Evolutionary conservation across 306 rosid genomes (phyloP), one percentile per base, ranked within the genome.

Genomic region (Cotoneaster glaucophyllus): DNA sequence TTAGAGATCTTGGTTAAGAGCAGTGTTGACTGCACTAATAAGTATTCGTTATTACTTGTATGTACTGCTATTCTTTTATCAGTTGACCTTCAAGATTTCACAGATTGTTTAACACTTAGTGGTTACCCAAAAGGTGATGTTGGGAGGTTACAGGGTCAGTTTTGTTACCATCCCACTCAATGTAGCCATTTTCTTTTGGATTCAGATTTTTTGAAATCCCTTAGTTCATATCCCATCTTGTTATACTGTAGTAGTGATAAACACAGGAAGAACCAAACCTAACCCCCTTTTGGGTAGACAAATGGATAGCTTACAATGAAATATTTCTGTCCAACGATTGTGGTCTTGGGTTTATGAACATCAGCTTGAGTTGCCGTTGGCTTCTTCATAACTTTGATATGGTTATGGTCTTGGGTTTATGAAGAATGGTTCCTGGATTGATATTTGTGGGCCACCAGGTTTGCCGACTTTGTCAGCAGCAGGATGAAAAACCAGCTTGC

Each of bases 391-490:
- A 48, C 18, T 9, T 15, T 70, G 39, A 44, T 17, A 69, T 69
- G 13, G 58, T 5, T 50, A 14, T 48, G 19, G 18, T 48, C 19
- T 48, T 14, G 53, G 19, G 53, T 48, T 48, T 48, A 1, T 28
- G 68, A 75, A 29, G 25, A 43, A 80, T 17, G 71, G 73, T 69
- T 80, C 74, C 65, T 82, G 70, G 65, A 25, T 78, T 73, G n/a
- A 72, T 53, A 74, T 80, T 82, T 81, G 45, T 72, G 19, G 80
- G 77, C 75, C 53, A 71, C 82, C 86, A 95, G 99, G 96, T 92
- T 73, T 95, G 99, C 81, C 93, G 81, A 74, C 85, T 89, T 81
- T 90, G 93, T 79, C 97, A 92, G 79, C 92, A 90, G 81, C 90
- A 87, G 90, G 96, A 92, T 78, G 92, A 90, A 84, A 86, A 82